phyloP scores from a whole-genome alignment of 306 rosid species.

The Senna siamea region DNA sequence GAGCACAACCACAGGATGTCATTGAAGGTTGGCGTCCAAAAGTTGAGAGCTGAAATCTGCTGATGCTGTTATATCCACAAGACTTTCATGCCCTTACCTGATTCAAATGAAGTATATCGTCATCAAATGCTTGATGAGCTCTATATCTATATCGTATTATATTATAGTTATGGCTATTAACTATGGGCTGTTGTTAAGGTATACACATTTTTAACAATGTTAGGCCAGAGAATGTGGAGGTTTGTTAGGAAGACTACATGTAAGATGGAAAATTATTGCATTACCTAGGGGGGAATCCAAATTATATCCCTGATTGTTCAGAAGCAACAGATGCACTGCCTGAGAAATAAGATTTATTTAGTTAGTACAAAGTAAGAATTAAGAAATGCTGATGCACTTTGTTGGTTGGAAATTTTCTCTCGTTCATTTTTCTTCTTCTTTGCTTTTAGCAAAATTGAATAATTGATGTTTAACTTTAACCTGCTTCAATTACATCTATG shows the following conservation, averaged over 20 bases:
- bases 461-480: background rate
- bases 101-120: slow-evolving; percentile 11
- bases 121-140: slow-evolving; percentile 16
- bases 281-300: slow-evolving; percentile 9
- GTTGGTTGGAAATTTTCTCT: background rate
- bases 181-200: background rate
- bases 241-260: slow-evolving; percentile 28
- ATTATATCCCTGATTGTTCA: slow-evolving; percentile 10
- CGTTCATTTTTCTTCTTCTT: too few species aligned
- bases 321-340: slow-evolving; percentile 7
- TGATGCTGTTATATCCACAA: background rate
- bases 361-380: background rate
- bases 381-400: slow-evolving; percentile 1
- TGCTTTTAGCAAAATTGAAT: background rate
- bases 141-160: slow-evolving; percentile 1
- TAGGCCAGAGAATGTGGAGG: slow-evolving; percentile 26
- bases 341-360: background rate
- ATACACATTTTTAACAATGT: slow-evolving; percentile 8
- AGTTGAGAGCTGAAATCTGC: slow-evolving; percentile 61
- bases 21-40: slow-evolving; percentile 97
- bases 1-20: slow-evolving; percentile 78
- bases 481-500: background rate
- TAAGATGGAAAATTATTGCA: slow-evolving; percentile 27
- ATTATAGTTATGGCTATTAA: slow-evolving; percentile 14
- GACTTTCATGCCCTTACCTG: slow-evolving; percentile 17